Conservation (phyloP, 2,329 filamentous ascomycete genomes). For the Botrytis pseudocinerea region DNA sequence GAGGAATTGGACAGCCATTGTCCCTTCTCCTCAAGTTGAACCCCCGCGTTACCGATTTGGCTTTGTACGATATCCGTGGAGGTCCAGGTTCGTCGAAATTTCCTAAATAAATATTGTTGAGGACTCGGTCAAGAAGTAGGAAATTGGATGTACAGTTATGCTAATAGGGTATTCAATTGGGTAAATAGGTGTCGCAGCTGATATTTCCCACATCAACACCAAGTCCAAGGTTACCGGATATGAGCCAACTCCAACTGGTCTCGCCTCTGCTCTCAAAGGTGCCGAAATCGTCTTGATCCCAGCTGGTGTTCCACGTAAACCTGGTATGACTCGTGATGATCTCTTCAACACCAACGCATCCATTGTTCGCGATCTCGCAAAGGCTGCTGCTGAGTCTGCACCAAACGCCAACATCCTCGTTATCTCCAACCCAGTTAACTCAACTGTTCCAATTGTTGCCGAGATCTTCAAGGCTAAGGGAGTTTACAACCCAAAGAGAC, state of each 20-base stretch:
- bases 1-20: slow-evolving; percentile 96
- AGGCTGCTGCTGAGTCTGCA: slow-evolving; percentile 81
- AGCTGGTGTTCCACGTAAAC: slow-evolving; percentile 98
- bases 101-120: neutral
- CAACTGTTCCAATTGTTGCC: slow-evolving; percentile 93
- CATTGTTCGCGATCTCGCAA: slow-evolving; percentile 91
- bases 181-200: slow-evolving; percentile 91
- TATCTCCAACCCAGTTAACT: slow-evolving; percentile 99
- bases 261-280: slow-evolving; percentile 85
- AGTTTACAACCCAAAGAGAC: slow-evolving; percentile 91
- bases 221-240: slow-evolving; percentile 84
- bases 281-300: slow-evolving; percentile 97
- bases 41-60: slow-evolving; percentile 85
- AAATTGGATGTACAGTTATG: neutral
- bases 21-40: slow-evolving; percentile 94
- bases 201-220: slow-evolving; percentile 96
- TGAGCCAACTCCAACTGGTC: slow-evolving; percentile 81
- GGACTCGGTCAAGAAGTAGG: neutral
- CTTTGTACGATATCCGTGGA: slow-evolving; percentile 84
- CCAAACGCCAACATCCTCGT: slow-evolving; percentile 94
- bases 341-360: slow-evolving; percentile 99
- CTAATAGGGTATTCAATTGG: slow-evolving; percentile 15
- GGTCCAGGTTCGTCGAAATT: slow-evolving; percentile 23
- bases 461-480: slow-evolving; percentile 93
- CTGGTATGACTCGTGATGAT: slow-evolving; percentile 98